These are phyloP conservation scores for Paramecium pentaurelia DNA, from an alignment of 73 alveolate genomes.

Conservation along the genomic window DNA sequence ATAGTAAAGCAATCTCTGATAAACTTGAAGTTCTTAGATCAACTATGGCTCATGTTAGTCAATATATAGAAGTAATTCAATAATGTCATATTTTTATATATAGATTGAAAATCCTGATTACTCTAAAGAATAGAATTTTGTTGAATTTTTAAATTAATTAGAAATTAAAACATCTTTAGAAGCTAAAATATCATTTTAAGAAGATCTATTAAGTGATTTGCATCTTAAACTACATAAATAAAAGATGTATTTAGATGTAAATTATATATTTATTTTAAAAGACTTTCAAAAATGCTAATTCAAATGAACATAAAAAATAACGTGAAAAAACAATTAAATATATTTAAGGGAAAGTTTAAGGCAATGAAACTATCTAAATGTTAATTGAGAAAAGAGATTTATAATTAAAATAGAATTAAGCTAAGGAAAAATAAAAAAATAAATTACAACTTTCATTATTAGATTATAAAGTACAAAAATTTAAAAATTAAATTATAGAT, in stretches of 20 bases:
- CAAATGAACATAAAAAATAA: not conserved
- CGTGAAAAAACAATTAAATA: conserved; percentile 24
- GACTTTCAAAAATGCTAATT: not conserved
- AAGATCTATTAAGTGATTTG: not conserved
- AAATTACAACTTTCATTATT: not conserved
- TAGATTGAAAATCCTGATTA: not conserved
- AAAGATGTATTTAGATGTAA: not conserved
- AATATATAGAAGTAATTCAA: not conserved
- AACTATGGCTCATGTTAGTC: not conserved
- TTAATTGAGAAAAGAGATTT: not conserved
- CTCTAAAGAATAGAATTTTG: not conserved
- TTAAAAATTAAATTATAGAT: not conserved
- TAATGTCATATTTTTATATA: not conserved
- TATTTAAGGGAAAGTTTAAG: not conserved
- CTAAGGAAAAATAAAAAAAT: not conserved
- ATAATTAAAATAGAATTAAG: not conserved
- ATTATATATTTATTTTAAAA: not conserved
- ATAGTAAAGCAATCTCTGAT: conserved; percentile 4
- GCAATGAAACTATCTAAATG: not conserved
- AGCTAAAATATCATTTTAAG: not conserved
- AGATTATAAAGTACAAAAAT: not conserved
- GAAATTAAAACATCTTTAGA: not conserved
- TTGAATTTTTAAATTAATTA: not conserved
- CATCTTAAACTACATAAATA: not conserved
- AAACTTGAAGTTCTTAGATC: not conserved